Conservation (phyloP, 441 rosid genomes). For the Adansonia grandidieri region DNA sequence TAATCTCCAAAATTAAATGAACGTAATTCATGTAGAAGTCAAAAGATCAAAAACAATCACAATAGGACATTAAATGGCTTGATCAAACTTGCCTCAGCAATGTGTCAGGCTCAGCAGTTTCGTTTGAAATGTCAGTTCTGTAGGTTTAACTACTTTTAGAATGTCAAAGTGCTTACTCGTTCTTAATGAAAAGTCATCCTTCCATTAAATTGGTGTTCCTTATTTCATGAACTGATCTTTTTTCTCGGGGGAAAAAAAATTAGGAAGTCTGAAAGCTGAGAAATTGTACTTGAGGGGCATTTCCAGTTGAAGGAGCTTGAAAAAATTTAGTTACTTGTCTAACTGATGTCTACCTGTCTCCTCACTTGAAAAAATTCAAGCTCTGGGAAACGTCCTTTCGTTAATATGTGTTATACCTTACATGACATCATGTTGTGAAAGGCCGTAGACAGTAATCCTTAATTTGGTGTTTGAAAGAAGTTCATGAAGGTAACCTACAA, state of each 20-base stretch:
- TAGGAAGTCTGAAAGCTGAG: conserved; percentile 46
- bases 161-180: background rate
- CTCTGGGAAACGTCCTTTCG: background rate
- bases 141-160: background rate
- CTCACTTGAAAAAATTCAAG: conserved; percentile 20
- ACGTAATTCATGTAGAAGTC: background rate
- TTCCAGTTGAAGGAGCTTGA: conserved; percentile 46
- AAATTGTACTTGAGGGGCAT: conserved; percentile 40
- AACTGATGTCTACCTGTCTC: background rate
- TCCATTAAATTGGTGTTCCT: background rate
- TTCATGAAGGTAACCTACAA: background rate
- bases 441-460: background rate
- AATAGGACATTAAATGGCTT: background rate
- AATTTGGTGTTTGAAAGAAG: background rate
- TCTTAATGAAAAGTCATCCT: background rate
- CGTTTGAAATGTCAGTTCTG: background rate
- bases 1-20: conserved; percentile 13
- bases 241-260: background rate
- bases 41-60: conserved; percentile 9
- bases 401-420: background rate
- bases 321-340: conserved; percentile 1
- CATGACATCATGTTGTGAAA: background rate
- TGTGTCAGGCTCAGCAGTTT: background rate
- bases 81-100: conserved; percentile 1
- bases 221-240: background rate